Evolutionary conservation across 495 filamentous ascomycete genomes (phyloP).

Genomic region (Hypoxylon rickii): DNA sequence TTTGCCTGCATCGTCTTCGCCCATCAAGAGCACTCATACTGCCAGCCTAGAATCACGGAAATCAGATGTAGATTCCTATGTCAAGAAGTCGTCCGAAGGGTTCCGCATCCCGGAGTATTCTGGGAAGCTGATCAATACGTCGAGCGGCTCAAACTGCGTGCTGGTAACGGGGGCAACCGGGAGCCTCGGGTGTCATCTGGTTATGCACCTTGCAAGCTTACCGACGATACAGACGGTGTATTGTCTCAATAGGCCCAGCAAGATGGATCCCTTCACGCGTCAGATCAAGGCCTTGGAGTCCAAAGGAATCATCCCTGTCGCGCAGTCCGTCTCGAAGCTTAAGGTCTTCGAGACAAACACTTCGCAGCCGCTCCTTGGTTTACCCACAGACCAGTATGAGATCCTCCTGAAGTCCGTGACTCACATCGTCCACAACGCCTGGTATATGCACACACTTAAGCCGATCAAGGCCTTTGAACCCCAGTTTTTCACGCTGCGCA

Average conservation of each 20-base stretch:
- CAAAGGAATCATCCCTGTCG: slow-evolving; percentile 37
- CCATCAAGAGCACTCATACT: background rate
- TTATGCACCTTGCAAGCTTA: slow-evolving; percentile 39
- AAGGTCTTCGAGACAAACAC: slow-evolving; percentile 48
- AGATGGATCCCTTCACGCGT: slow-evolving; percentile 24
- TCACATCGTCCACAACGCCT: slow-evolving; percentile 63
- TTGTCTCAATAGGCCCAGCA: slow-evolving; percentile 49
- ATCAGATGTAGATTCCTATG: background rate
- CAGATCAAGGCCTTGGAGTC: slow-evolving; percentile 42
- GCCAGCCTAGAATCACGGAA: background rate
- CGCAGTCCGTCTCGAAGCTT: slow-evolving; percentile 40
- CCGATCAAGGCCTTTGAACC: slow-evolving; percentile 51
- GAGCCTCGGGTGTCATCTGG: slow-evolving; percentile 49
- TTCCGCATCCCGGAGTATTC: slow-evolving; percentile 1
- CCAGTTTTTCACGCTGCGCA: slow-evolving; percentile 55
- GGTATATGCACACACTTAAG: slow-evolving; percentile 58
- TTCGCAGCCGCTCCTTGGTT: slow-evolving; percentile 49
- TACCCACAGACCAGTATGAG: slow-evolving; percentile 45
- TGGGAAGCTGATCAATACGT: background rate
- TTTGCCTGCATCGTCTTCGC: slow-evolving; percentile 2
- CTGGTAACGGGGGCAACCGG: slow-evolving; percentile 54
- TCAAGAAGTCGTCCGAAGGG: background rate
- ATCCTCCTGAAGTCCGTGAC: slow-evolving; percentile 48
- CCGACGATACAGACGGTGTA: slow-evolving; percentile 41
- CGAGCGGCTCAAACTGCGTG: slow-evolving; percentile 29